Conservation (phyloP, 1,284 basidiomycete genomes). For the Macrocystidia cucumis region DNA sequence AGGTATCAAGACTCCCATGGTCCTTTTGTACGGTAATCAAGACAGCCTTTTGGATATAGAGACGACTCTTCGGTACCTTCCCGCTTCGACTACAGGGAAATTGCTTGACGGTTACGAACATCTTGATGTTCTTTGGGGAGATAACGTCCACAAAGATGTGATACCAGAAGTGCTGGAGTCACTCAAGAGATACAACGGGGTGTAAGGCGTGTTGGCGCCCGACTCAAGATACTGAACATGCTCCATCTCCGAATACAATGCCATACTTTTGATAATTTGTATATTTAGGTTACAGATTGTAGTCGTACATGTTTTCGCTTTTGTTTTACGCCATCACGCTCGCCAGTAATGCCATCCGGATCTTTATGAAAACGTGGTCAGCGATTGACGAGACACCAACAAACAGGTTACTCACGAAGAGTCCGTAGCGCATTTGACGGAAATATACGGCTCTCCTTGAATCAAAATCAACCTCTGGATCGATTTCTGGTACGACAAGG, state of each 20-base stretch:
- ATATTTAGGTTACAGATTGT: no score
- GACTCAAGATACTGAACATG: no score
- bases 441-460: constrained; percentile 93
- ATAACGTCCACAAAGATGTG: constrained; percentile 13
- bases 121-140: constrained; percentile 14
- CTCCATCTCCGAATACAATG: no score
- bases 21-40: constrained; percentile 12
- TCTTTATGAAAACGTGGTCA: constrained; percentile 16
- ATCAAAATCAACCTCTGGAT: constrained; percentile 98
- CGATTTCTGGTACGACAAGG: constrained; percentile 64
- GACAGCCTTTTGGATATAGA: constrained; percentile 11
- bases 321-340: constrained; percentile 33
- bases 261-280: no score
- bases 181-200: constrained; percentile 3
- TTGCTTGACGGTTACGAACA: constrained; percentile 12
- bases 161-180: constrained; percentile 12
- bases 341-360: constrained; percentile 37
- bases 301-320: no score
- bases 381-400: not conserved
- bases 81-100: constrained; percentile 4
- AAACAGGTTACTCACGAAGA: constrained; percentile 65
- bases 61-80: constrained; percentile 9
- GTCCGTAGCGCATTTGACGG: constrained; percentile 97
- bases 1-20: constrained; percentile 11
- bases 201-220: no score